These are phyloP conservation scores for Lactuca sativa DNA, from an alignment of 129 eudicot genomes.

Conservation along the genomic window DNA sequence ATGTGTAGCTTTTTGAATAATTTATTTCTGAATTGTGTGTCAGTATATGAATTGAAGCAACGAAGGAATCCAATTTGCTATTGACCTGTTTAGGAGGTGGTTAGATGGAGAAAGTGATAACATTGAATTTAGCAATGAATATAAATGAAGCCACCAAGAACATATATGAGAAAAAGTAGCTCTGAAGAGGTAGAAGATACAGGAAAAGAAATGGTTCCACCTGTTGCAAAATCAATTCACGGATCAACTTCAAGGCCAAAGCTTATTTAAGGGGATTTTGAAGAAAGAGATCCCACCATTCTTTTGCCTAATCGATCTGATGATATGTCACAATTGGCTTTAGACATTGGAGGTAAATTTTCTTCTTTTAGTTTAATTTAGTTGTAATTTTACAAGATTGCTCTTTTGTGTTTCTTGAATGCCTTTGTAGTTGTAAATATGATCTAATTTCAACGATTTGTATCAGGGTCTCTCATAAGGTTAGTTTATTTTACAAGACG, in stretches of 20 bases:
- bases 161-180: constrained; percentile 30
- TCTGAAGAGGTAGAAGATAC: constrained; percentile 28
- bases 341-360: no score
- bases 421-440: not conserved
- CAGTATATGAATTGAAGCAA: constrained; percentile 16
- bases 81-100: constrained; percentile 38
- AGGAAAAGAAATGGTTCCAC: constrained; percentile 61
- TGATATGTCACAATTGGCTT: no score
- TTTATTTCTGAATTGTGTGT: constrained; percentile 22
- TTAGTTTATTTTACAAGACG: constrained; percentile 74
- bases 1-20: not conserved
- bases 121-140: constrained; percentile 45
- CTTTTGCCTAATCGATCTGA: no score
- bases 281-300: no score
- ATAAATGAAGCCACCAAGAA: constrained; percentile 32
- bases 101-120: constrained; percentile 27
- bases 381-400: not conserved
- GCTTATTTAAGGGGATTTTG: constrained; percentile 65
- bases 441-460: not conserved
- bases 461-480: constrained; percentile 84
- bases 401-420: not conserved
- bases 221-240: constrained; percentile 65
- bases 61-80: constrained; percentile 32
- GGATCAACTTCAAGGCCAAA: constrained; percentile 80
- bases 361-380: constrained; percentile 31